Conservation (phyloP, 192 early-diverging fungal species). For the Backusella australiensis region DNA sequence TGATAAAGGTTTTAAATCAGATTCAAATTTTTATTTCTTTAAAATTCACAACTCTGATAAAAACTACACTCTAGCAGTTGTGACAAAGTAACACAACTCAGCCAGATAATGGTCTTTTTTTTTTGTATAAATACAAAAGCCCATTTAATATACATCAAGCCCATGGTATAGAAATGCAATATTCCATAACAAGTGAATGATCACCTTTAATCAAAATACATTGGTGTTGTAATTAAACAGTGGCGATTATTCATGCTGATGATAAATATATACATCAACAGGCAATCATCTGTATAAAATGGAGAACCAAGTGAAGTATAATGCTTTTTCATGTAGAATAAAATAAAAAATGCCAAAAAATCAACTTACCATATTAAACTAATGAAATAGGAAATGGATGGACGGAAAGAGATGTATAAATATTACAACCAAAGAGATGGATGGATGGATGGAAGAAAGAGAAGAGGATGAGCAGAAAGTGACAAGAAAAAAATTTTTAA, state of each 20-base stretch:
- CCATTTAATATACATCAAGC: background rate
- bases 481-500: background rate
- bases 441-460: conserved; percentile 10
- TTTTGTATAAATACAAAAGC: background rate
- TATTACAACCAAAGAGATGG: background rate
- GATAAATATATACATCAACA: background rate
- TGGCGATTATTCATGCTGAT: background rate
- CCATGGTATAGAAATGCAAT: background rate
- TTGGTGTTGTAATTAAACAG: too few species aligned
- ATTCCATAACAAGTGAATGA: background rate
- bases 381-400: background rate
- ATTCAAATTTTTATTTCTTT: conserved; percentile 15
- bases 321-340: background rate
- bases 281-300: conserved; percentile 4
- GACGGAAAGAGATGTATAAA: background rate
- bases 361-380: conserved; percentile 8
- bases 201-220: too few species aligned
- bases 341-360: background rate
- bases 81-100: conserved; percentile 14
- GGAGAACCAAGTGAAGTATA: conserved; percentile 12
- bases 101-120: background rate
- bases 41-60: conserved; percentile 22
- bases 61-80: conserved; percentile 17
- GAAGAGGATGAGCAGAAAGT: background rate
- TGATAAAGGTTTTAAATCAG: conserved; percentile 17